Evolutionary conservation across 768 basidiomycete genomes (phyloP).

Genomic region (Sistotremastrum niveocremeum): DNA sequence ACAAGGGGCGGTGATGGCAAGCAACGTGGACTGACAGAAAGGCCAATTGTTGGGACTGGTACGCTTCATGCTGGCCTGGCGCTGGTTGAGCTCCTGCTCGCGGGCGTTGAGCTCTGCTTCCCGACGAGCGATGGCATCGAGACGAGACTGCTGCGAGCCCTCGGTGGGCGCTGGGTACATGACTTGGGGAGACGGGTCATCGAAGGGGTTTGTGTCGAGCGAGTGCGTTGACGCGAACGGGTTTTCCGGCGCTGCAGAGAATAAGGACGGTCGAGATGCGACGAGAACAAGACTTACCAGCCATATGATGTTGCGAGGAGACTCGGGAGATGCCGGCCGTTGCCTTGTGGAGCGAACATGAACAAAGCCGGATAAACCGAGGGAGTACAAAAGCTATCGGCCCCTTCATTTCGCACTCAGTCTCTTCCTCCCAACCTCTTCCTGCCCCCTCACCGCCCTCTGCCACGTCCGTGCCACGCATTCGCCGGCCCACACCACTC

Average conservation of each 20-base stretch:
- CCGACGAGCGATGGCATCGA: constrained; percentile 59
- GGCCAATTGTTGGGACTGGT: constrained; percentile 93
- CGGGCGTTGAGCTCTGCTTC: constrained; percentile 73
- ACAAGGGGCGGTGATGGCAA: constrained; percentile 5
- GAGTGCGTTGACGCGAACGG: constrained; percentile 79
- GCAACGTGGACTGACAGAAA: constrained; percentile 42
- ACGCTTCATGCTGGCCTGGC: constrained; percentile 51
- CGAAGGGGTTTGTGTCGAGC: constrained; percentile 81
- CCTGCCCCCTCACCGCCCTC: constrained; percentile 12
- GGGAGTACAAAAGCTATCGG: too few species aligned
- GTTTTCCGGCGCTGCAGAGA: constrained; percentile 30
- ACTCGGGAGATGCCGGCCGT: too few species aligned
- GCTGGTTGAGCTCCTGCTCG: constrained; percentile 59
- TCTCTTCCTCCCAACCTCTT: constrained; percentile 14
- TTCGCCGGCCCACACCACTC: constrained; percentile 19
- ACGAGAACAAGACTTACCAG: too few species aligned
- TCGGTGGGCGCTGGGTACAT: constrained; percentile 17
- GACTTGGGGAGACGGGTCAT: constrained; percentile 52
- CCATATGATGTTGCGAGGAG: too few species aligned
- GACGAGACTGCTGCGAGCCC: constrained; percentile 19
- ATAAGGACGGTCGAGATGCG: too few species aligned
- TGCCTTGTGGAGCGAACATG: too few species aligned
- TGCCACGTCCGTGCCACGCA: constrained; percentile 10
- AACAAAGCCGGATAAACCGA: too few species aligned
- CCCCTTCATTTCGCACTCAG: constrained; percentile 14